phyloP scores from a whole-genome alignment of 2,329 filamentous ascomycete species.

The Beauveria caledonica region DNA sequence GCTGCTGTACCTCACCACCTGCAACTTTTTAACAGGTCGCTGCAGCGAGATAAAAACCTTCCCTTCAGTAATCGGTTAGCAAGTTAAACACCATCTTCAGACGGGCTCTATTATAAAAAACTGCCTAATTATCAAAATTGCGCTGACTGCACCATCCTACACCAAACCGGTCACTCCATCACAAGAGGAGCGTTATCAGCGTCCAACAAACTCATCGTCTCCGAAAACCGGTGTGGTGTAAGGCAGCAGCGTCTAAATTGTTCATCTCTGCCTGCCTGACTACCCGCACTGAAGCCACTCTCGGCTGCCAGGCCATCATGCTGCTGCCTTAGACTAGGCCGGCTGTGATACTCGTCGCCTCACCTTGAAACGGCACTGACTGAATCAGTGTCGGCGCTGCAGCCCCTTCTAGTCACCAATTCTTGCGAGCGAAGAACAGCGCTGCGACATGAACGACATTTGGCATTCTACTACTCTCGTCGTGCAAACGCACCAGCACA shows the following conservation, averaged over 20 bases:
- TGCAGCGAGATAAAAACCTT: no score
- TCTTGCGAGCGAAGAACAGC: neutral
- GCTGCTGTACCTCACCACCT: no score
- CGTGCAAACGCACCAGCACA: neutral
- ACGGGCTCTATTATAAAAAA: no score
- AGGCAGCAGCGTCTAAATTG: neutral
- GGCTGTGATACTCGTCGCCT: neutral
- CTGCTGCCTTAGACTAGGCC: neutral
- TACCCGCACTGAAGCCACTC: neutral
- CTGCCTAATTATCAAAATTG: no score
- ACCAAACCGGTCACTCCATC: neutral
- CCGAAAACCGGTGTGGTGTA: neutral
- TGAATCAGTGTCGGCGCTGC: neutral
- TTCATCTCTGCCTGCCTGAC: neutral
- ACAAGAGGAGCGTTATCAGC: neutral
- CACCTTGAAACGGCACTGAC: neutral
- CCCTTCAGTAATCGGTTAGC: no score
- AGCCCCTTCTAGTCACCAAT: neutral
- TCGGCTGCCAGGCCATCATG: neutral
- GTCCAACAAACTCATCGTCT: neutral
- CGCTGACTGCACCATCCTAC: neutral
- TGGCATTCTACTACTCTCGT: neutral
- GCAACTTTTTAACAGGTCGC: no score
- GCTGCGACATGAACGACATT: neutral
- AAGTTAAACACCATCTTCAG: no score